A percentile compares a stretch with the other conserved stretches of the same genome.
Conservation (phyloP, 2,329 filamentous ascomycete species). For the Fusarium haematococcum region DNA sequence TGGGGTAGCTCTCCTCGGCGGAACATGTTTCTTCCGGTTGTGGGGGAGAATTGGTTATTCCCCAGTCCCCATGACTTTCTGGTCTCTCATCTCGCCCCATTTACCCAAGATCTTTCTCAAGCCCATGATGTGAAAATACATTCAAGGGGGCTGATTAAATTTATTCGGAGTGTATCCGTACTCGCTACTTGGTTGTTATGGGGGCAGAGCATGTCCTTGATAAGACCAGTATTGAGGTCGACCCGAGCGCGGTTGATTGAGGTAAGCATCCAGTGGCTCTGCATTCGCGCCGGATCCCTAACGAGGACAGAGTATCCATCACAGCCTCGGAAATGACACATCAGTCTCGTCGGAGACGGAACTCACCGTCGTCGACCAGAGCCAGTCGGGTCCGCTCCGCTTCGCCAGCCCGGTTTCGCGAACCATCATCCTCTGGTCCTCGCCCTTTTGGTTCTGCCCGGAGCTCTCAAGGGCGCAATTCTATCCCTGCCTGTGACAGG, state of each 20-base stretch:
- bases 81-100: not conserved
- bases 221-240: not conserved
- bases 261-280: not conserved
- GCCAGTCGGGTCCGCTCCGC: not conserved
- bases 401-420: not conserved
- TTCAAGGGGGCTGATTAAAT: not conserved
- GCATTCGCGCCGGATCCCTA: not conserved
- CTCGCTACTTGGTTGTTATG: not conserved
- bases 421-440: not conserved
- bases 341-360: not conserved
- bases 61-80: not conserved
- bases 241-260: not conserved
- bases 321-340: not conserved
- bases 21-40: not conserved
- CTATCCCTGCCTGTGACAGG: conserved; percentile 47
- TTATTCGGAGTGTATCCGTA: not conserved
- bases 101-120: not conserved
- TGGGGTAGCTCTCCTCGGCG: not conserved
- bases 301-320: not conserved
- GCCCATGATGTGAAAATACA: not conserved
- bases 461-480: not conserved
- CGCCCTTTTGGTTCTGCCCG: not conserved
- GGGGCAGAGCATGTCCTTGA: not conserved
- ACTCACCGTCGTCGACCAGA: not conserved
- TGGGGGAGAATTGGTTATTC: not conserved